Evolutionary conservation across 106 monocot species (phyloP), one percentile per base, ranked within the genome.

Genomic region (Dendrobium catenatum): DNA sequence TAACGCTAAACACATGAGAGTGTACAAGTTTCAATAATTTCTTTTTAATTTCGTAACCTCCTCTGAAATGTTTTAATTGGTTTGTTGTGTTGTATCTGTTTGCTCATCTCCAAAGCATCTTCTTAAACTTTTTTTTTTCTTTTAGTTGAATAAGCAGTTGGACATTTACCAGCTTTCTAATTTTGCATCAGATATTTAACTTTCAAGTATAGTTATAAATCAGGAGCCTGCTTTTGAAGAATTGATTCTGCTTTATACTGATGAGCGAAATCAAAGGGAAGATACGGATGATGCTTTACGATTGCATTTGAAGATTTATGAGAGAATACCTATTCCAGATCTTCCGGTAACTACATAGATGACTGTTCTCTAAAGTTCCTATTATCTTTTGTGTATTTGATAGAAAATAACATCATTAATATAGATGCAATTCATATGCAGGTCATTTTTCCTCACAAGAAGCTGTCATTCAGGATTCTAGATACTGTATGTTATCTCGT

Each of bases 151-250:
- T 51, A 11, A 51, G 51, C 13, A 51, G 72, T 29, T 72, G 18
- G 59, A 61, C 42, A 59, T 61, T 61, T 61, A 18, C 61, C 42
- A 37, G 59, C 15, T 78, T 54, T 78, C 15, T 37, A n/a, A 6
- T 76, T 76, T 76, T 22, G 4, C 9, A 9, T 7, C 27, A 19
- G 29, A 15, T 77, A 29, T 24, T 31, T 79, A 72, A 72, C 47
- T 85, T 80, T 79, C 47, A 61, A 56, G 9, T 79, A 80, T 68
- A 79, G 48, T 81, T 72, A 59, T 79, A 13, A 84, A 41, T 81
- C 86, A 98, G 98, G 98, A 98, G 46, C 98, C 95, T 79, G 89
- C 98, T 85, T 98, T 98, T 80, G 89, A 98, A 89, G 94, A 98
- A 79, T 84, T 98, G 82, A 91, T 98, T 84, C 86, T 98, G 27